Percentiles rank a stretch among this genome's conserved stretches.
These are phyloP conservation scores for Chytridium lagenaria DNA, from an alignment of 371 early-diverging fungal species.

Conservation along the genomic window DNA sequence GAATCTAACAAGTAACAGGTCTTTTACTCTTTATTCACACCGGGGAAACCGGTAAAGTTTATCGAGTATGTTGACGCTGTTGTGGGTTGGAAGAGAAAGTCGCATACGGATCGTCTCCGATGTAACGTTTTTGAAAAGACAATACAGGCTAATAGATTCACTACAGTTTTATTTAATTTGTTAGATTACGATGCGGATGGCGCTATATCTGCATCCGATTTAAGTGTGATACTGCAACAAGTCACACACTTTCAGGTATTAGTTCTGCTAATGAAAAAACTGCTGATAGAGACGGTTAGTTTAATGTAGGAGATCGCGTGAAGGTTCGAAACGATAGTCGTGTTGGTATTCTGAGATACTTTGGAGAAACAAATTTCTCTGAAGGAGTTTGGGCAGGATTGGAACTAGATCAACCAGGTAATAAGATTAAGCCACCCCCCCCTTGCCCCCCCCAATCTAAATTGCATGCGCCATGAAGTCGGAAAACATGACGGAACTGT, in stretches of 20 bases:
- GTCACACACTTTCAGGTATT: conserved; percentile 23
- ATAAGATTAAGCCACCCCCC: no score
- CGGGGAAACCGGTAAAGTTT: conserved; percentile 28
- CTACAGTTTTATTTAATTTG: conserved; percentile 38
- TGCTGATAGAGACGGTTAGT: conserved; percentile 12
- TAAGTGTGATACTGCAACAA: conserved; percentile 37
- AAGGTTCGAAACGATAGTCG: conserved; percentile 30
- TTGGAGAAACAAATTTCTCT: conserved; percentile 74
- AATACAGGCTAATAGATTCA: background rate
- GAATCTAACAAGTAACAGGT: conserved; percentile 26
- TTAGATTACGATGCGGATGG: conserved; percentile 45
- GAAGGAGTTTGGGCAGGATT: conserved; percentile 83
- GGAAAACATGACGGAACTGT: conserved; percentile 86
- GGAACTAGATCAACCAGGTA: conserved; percentile 67
- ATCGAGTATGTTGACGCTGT: conserved; percentile 28
- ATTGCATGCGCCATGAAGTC: no score
- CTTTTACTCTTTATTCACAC: conserved; percentile 32
- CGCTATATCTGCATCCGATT: conserved; percentile 29
- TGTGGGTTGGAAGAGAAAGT: conserved; percentile 25
- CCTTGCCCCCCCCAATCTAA: no score
- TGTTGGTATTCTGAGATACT: conserved; percentile 66
- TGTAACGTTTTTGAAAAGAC: conserved; percentile 12
- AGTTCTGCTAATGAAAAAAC: background rate
- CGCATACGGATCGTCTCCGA: conserved; percentile 28
- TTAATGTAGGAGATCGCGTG: conserved; percentile 36